Conservation (phyloP, 2,329 filamentous ascomycete species). For the Pleoardoris graminearum region DNA sequence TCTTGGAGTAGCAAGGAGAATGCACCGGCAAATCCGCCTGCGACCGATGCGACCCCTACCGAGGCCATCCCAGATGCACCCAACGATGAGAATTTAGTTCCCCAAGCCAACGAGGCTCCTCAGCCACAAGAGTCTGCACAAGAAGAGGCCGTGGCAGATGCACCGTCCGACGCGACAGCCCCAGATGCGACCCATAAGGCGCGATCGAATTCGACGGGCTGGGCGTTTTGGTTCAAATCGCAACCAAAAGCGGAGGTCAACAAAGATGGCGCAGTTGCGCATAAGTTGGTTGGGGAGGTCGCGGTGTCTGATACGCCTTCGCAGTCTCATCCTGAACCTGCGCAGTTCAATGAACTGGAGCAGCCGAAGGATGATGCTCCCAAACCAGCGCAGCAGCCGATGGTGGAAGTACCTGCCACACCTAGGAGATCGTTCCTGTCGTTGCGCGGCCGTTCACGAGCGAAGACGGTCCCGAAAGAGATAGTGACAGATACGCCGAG, state of each 20-base stretch:
- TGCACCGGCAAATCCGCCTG: constrained; percentile 31
- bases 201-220: constrained; percentile 62
- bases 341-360: constrained; percentile 54
- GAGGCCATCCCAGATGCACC: constrained; percentile 13
- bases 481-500: constrained; percentile 21
- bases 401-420: constrained; percentile 23
- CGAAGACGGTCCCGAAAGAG: constrained; percentile 27
- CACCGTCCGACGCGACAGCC: constrained; percentile 11
- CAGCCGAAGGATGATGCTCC: constrained; percentile 24
- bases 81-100: constrained; percentile 7
- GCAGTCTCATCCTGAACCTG: constrained; percentile 54
- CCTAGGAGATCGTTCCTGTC: constrained; percentile 37
- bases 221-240: constrained; percentile 79
- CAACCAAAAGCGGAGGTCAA: constrained; percentile 53
- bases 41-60: constrained; percentile 17
- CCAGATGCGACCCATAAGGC: constrained; percentile 31
- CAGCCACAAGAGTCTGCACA: not conserved
- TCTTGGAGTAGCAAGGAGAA: constrained; percentile 55
- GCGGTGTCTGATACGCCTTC: constrained; percentile 57
- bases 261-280: constrained; percentile 61
- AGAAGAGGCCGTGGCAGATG: constrained; percentile 9
- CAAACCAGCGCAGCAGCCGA: constrained; percentile 23
- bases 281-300: constrained; percentile 57
- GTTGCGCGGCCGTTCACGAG: constrained; percentile 36
- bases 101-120: constrained; percentile 1